A percentile compares a stretch with the other conserved stretches of the same genome.
Conservation (phyloP, 805 yeast genomes). For the Ogataea minuta region DNA sequence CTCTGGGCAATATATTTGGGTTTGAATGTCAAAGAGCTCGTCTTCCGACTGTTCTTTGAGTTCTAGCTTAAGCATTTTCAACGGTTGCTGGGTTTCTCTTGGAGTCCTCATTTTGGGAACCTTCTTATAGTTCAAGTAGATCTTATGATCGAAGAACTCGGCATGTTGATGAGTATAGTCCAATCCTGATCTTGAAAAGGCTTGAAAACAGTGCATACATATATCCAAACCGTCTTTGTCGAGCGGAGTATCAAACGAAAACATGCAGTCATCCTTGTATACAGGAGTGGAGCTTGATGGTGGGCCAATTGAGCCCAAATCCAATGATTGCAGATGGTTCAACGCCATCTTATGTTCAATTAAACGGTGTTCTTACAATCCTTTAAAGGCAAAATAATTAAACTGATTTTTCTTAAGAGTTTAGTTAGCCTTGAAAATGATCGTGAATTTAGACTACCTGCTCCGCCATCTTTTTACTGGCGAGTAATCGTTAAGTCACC, state of each 20-base stretch:
- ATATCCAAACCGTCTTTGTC: constrained; percentile 63
- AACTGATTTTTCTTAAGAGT: not conserved
- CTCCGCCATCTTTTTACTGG: not conserved
- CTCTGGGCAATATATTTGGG: constrained; percentile 40
- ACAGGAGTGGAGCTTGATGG: constrained; percentile 42
- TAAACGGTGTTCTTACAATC: not conserved
- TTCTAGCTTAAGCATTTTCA: constrained; percentile 63
- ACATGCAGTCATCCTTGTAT: constrained; percentile 88
- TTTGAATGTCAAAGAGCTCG: constrained; percentile 52
- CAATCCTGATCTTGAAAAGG: constrained; percentile 50
- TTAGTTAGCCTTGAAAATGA: not conserved
- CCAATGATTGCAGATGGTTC: constrained; percentile 20
- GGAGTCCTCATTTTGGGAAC: constrained; percentile 41
- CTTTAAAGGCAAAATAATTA: not conserved
- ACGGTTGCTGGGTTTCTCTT: constrained; percentile 32
- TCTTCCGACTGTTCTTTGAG: constrained; percentile 61
- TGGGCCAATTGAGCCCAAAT: constrained; percentile 15
- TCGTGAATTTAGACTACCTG: too few relatives aligned
- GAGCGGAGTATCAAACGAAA: constrained; percentile 69
- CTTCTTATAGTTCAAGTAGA: constrained; percentile 60
- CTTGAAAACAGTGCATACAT: constrained; percentile 71
- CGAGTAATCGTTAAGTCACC: constrained; percentile 19
- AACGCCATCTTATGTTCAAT: constrained; percentile 12
- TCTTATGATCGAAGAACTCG: constrained; percentile 48
- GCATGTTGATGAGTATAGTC: constrained; percentile 61